These are phyloP conservation scores for Diplodia sapinea DNA, from an alignment of 2,329 filamentous ascomycete genomes.

Conservation along the genomic window DNA sequence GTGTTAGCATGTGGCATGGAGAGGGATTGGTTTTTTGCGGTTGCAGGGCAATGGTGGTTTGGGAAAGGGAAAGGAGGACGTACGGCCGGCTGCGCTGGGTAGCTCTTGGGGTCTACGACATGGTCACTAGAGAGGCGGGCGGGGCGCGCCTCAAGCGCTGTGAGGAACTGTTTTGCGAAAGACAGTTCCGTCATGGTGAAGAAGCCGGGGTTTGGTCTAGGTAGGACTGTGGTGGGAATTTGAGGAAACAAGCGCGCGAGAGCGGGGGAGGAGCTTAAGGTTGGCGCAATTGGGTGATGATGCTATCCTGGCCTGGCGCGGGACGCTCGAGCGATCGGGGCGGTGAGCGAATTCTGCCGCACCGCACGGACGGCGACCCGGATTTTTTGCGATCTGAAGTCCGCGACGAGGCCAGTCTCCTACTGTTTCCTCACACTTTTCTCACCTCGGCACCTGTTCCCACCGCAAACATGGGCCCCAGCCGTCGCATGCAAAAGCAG, in stretches of 20 bases:
- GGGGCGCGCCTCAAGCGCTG: conserved; percentile 77
- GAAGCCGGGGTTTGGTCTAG: background rate
- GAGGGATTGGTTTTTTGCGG: conserved; percentile 54
- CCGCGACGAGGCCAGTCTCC: background rate
- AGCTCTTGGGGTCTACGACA: conserved; percentile 82
- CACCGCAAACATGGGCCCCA: conserved; percentile 73
- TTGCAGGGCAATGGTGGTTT: background rate
- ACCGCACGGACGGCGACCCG: background rate
- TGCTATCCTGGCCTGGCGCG: conserved; percentile 13
- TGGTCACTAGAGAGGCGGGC: conserved; percentile 86
- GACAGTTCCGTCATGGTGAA: conserved; percentile 66
- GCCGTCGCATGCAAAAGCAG: conserved; percentile 96
- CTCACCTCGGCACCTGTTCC: background rate
- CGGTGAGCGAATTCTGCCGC: conserved; percentile 18
- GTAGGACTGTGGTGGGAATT: background rate
- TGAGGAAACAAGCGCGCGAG: background rate
- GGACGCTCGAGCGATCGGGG: background rate
- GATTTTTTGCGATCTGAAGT: conserved; percentile 20
- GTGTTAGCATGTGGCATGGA: background rate
- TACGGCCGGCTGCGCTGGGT: conserved; percentile 79
- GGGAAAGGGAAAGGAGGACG: conserved; percentile 39
- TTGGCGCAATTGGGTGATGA: conserved; percentile 6
- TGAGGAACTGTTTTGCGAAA: conserved; percentile 85
- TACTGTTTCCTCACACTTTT: background rate
- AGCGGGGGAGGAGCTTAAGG: conserved; percentile 6